Percentiles rank a stretch among this genome's conserved stretches.
phyloP scores from a whole-genome alignment of 75 land plant genomes.

The Cunninghamia lanceolata region DNA sequence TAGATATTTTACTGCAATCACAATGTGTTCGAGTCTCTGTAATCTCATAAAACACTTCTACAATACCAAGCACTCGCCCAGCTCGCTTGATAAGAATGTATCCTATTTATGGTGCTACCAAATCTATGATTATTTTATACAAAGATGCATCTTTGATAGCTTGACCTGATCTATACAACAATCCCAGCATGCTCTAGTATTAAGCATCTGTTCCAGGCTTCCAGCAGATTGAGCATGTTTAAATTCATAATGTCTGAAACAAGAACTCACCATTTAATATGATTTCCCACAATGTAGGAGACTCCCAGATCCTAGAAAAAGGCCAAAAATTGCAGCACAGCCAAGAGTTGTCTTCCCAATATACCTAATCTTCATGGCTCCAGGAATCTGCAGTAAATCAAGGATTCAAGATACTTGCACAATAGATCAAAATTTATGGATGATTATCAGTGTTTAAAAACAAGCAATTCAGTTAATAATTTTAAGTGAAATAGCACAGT shows the following conservation, averaged over 20 bases:
- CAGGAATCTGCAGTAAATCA: constrained; percentile 66
- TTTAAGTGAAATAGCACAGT: neutral
- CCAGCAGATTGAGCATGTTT: neutral
- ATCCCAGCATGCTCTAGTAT: neutral
- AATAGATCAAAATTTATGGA: neutral
- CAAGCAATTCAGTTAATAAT: neutral
- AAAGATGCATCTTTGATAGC: neutral
- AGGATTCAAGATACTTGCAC: neutral
- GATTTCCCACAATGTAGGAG: constrained; percentile 83
- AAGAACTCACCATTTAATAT: constrained; percentile 28
- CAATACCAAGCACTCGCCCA: neutral
- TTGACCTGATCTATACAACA: neutral
- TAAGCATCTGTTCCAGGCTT: neutral
- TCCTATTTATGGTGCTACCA: neutral
- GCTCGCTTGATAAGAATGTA: neutral
- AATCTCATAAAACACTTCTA: neutral
- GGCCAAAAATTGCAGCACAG: constrained; percentile 87
- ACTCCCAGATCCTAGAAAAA: constrained; percentile 88
- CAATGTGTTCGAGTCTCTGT: neutral
- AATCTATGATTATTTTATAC: neutral
- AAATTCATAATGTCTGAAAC: neutral
- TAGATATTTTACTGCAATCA: neutral
- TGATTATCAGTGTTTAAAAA: neutral
- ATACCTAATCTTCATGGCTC: constrained; percentile 69
- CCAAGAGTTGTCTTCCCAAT: constrained; percentile 87